Conservation (phyloP, 768 basidiomycete genomes). For the Suillus americanus region DNA sequence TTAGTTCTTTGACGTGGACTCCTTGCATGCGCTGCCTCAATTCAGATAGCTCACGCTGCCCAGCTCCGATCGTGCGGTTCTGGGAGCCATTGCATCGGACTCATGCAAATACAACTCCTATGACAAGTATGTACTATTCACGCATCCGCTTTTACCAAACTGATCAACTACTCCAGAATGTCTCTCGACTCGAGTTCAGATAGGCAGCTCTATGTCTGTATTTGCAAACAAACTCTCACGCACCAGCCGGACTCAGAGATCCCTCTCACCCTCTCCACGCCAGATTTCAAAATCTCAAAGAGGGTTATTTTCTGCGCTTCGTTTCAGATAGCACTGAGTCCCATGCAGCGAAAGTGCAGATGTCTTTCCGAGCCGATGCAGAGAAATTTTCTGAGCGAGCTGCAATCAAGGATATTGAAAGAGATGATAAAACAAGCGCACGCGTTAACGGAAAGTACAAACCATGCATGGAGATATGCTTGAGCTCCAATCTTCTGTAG, state of each 20-base stretch:
- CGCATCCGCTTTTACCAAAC: no score
- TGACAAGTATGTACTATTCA: no score
- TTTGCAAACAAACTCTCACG: background rate
- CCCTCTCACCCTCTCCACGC: constrained; percentile 22
- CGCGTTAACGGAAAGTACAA: constrained; percentile 33
- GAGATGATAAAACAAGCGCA: constrained; percentile 10
- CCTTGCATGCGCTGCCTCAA: no score
- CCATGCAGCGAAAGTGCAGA: background rate
- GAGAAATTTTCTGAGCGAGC: constrained; percentile 23
- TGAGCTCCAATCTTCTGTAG: constrained; percentile 76
- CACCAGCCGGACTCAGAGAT: constrained; percentile 13
- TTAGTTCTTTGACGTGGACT: no score
- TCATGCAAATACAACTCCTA: no score
- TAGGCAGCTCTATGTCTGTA: background rate
- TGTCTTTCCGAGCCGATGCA: constrained; percentile 11
- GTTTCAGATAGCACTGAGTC: constrained; percentile 20
- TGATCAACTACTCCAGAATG: no score
- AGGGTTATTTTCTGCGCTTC: constrained; percentile 22
- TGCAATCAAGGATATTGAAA: constrained; percentile 23
- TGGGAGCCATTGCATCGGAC: no score
- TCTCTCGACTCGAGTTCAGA: no score
- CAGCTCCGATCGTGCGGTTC: no score
- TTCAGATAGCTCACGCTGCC: no score
- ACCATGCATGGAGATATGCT: constrained; percentile 75
- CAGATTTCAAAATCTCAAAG: constrained; percentile 24